Evolutionary conservation across 164 flowering plant species (phyloP), one percentile per base, ranked within the genome.

Genomic region (Tetrastigma voinierianum): DNA sequence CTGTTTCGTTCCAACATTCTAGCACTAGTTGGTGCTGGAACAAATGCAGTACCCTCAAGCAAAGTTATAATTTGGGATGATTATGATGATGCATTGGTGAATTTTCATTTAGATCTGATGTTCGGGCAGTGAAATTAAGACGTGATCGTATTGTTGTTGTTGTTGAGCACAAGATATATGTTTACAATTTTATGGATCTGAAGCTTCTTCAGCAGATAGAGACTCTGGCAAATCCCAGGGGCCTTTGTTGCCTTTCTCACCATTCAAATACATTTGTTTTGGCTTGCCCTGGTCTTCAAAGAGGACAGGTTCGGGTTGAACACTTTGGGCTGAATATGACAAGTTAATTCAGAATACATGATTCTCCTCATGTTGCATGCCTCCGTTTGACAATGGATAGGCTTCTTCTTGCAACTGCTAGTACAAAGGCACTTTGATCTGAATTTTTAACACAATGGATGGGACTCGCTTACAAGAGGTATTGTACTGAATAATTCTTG

Each of bases 381-480:
- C 51, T 83, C 9, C 69, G 84, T 25, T 57, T 84, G 66, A 77
- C 87, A 13, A 51, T 73, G 79, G 87, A 84, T 72, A 85, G 85
- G n/a, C 71, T 75, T 55, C 72, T 84, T 59, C 77, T 84, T 20
- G 83, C 87, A 20, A 80, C 85, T 69, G 83, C 87, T 24, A 84
- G 87, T 68, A 76, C 72, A 84, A 73, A 65, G 87, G 87, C 13
- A 84, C 87, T 49, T 65, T 84, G 72, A 74, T 82, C 19, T 72
- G 85, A 72, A 80, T 84, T 48, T 84, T 79, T 72, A 80, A 84
- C 70, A 82, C 85, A 44, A 25, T 77, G 76, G 85, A 84, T 72
- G 87, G 87, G n/a, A 74, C 82, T 62, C 77, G 66, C 44, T 67
- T 84, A 23, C 87, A 84, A 72, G 87, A 83, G 83, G 87, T 83